Evolutionary conservation across 495 filamentous ascomycete species (phyloP).

Genomic region (Neurospora africana): DNA sequence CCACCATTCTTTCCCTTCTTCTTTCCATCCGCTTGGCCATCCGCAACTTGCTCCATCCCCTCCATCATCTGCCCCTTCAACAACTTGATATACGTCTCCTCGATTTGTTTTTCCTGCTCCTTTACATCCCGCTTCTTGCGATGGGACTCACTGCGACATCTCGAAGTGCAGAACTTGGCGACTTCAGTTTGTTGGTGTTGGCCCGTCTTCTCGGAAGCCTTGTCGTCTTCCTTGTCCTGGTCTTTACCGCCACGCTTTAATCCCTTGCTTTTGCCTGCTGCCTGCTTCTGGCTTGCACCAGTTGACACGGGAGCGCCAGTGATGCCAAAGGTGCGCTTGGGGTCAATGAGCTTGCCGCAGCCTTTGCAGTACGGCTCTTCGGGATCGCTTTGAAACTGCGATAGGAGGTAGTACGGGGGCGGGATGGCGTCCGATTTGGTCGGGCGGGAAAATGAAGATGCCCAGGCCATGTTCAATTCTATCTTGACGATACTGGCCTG

Average conservation of each 20-base stretch:
- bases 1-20: conserved; percentile 9
- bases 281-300: neutral
- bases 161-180: neutral
- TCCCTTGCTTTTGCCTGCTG: neutral
- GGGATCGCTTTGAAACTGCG: conserved; percentile 19
- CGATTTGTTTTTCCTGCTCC: neutral
- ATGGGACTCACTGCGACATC: neutral
- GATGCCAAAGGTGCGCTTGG: neutral
- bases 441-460: conserved; percentile 31
- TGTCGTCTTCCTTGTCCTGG: neutral
- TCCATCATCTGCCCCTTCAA: neutral
- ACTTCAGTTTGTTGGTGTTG: conserved; percentile 1
- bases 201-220: neutral
- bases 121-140: neutral
- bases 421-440: conserved; percentile 25
- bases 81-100: neutral
- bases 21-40: neutral
- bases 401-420: conserved; percentile 27
- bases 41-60: neutral
- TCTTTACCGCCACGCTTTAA: neutral
- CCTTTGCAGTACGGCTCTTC: conserved; percentile 29
- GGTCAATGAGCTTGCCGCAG: conserved; percentile 31
- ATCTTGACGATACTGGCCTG: neutral
- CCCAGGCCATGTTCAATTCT: conserved; percentile 22
- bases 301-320: neutral